Evolutionary conservation across 2,329 filamentous ascomycete genomes (phyloP).

Genomic region (Dactylellina sp.): DNA sequence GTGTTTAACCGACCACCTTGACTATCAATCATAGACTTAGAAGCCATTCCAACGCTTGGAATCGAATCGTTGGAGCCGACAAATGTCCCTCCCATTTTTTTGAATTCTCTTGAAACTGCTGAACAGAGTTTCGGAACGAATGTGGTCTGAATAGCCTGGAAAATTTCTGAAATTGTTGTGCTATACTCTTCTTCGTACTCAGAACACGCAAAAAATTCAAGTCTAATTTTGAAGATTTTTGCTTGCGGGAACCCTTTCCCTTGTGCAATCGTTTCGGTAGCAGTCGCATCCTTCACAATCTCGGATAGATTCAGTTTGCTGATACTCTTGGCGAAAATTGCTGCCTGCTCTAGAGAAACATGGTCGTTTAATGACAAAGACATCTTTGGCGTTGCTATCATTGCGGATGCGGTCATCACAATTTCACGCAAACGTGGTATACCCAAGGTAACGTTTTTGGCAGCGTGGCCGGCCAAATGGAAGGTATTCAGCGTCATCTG

Average conservation of each 20-base stretch:
- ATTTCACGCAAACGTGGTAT: slow-evolving; percentile 97
- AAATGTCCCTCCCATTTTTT: slow-evolving; percentile 76
- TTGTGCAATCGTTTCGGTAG: slow-evolving; percentile 81
- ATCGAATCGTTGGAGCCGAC: slow-evolving; percentile 75
- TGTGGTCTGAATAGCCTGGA: slow-evolving; percentile 81
- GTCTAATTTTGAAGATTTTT: slow-evolving; percentile 84
- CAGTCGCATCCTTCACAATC: slow-evolving; percentile 81
- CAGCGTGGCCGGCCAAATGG: slow-evolving; percentile 97
- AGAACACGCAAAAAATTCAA: slow-evolving; percentile 83
- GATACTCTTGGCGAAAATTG: slow-evolving; percentile 90
- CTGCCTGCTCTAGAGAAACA: slow-evolving; percentile 75
- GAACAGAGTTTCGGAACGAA: slow-evolving; percentile 79
- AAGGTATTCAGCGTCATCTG: slow-evolving; percentile 99
- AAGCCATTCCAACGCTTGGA: slow-evolving; percentile 76
- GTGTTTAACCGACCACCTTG: slow-evolving; percentile 63
- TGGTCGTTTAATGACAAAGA: slow-evolving; percentile 81
- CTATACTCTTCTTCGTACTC: slow-evolving; percentile 90
- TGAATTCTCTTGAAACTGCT: slow-evolving; percentile 79
- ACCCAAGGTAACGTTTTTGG: slow-evolving; percentile 98
- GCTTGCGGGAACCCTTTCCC: slow-evolving; percentile 77
- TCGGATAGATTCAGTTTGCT: slow-evolving; percentile 85
- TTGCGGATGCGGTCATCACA: slow-evolving; percentile 92
- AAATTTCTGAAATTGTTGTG: slow-evolving; percentile 81
- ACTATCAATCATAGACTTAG: slow-evolving; percentile 69
- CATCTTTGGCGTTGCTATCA: slow-evolving; percentile 92